Percentiles rank a stretch among this genome's conserved stretches.
These are phyloP conservation scores for Smallanthus sonchifolius DNA, from an alignment of 129 eudicot species.

Conservation along the genomic window DNA sequence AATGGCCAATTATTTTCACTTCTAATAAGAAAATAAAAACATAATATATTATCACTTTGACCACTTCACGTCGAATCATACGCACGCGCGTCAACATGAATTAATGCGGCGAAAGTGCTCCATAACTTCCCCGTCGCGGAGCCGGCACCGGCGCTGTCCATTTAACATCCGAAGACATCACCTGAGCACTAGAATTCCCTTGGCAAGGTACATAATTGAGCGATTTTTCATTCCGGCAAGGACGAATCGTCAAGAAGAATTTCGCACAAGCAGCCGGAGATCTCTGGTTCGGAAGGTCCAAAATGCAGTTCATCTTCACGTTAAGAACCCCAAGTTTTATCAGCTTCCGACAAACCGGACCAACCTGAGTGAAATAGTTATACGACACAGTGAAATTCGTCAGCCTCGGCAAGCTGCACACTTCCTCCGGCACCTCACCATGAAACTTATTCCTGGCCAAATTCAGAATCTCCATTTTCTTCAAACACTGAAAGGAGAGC, in stretches of 20 bases:
- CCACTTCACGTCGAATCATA: background rate
- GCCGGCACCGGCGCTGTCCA: background rate
- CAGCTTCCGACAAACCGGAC: no score
- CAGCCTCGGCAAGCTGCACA: no score
- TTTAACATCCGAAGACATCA: constrained; percentile 2
- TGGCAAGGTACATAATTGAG: constrained; percentile 20
- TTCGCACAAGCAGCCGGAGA: constrained; percentile 28
- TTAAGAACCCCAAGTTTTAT: background rate
- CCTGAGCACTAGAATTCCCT: background rate
- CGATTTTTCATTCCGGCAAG: constrained; percentile 17
- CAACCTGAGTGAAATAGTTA: no score
- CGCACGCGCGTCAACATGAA: background rate
- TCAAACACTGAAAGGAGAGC: no score
- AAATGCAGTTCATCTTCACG: constrained; percentile 44
- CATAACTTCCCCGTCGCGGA: constrained; percentile 7
- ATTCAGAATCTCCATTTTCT: no score
- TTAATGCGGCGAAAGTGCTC: constrained; percentile 25
- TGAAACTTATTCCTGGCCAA: no score
- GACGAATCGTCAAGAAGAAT: constrained; percentile 3
- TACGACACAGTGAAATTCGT: no score
- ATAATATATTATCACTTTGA: background rate
- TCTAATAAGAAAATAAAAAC: background rate
- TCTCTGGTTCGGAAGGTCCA: constrained; percentile 36
- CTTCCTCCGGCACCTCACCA: no score
- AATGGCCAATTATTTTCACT: constrained; percentile 13